Conservation (phyloP, 345 rosid species). For the Nephelium lappaceum region DNA sequence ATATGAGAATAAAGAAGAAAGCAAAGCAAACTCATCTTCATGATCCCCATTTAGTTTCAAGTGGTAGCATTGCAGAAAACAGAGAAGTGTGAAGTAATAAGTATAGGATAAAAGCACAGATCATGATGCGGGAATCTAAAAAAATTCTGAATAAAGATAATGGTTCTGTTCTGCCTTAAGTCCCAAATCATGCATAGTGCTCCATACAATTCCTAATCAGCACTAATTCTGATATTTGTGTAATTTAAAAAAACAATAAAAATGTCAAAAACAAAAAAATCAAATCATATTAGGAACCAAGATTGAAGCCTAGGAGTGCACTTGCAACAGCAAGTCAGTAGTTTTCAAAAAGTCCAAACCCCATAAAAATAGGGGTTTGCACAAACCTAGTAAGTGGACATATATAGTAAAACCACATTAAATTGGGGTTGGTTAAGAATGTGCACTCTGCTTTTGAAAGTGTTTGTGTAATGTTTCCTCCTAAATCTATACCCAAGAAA, state of each 20-base stretch:
- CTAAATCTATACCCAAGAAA: neutral
- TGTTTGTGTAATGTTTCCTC: neutral
- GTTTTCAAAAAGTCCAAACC: neutral
- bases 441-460: neutral
- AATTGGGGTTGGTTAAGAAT: neutral
- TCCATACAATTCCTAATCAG: neutral
- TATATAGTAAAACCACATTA: conserved; percentile 1
- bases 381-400: conserved; percentile 3
- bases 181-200: neutral
- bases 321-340: neutral
- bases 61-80: neutral
- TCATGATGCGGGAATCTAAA: neutral
- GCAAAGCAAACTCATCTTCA: neutral
- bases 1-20: neutral
- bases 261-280: neutral
- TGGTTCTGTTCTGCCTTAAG: neutral
- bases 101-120: too few relatives aligned
- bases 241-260: neutral
- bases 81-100: neutral
- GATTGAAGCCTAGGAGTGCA: neutral
- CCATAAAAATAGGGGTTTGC: neutral
- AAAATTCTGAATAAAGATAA: neutral
- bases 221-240: neutral
- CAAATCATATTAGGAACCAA: neutral
- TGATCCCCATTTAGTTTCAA: neutral